Conservation (phyloP, 176 grass and related monocot genomes). For the Themeda triandra region DNA sequence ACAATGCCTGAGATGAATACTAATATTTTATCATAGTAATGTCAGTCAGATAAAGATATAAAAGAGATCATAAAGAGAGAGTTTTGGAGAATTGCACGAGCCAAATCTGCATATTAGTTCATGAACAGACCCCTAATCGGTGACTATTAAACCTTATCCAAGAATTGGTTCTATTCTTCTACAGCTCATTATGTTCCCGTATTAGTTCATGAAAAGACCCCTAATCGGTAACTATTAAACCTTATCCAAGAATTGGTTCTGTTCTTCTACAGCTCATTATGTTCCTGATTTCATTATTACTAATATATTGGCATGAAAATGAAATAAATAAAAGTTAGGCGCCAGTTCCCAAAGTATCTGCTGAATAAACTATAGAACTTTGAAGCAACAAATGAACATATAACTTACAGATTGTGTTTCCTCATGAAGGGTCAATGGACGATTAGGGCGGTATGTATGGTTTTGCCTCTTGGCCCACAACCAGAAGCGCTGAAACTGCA, state of each 20-base stretch:
- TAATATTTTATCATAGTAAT: not conserved
- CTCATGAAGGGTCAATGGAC: slow-evolving; percentile 60
- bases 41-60: not conserved
- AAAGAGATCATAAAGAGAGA: not conserved
- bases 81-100: not conserved
- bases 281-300: not conserved
- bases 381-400: not conserved
- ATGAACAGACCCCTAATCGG: not conserved
- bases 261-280: not conserved
- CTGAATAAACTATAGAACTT: not conserved
- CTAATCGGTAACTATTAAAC: not conserved
- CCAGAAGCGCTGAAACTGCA: slow-evolving; percentile 93
- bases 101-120: not conserved
- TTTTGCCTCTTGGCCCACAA: slow-evolving; percentile 97
- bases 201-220: too few species aligned
- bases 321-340: not conserved
- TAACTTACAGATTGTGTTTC: slow-evolving; percentile 75
- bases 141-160: not conserved
- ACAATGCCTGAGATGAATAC: not conserved
- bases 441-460: slow-evolving; percentile 92
- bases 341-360: not conserved
- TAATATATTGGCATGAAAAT: not conserved
- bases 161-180: not conserved
- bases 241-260: not conserved
- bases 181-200: not conserved